Evolutionary conservation across 225 moss, liverwort and hornwort genomes (phyloP).

Genomic region (Sphagnum tenellum): DNA sequence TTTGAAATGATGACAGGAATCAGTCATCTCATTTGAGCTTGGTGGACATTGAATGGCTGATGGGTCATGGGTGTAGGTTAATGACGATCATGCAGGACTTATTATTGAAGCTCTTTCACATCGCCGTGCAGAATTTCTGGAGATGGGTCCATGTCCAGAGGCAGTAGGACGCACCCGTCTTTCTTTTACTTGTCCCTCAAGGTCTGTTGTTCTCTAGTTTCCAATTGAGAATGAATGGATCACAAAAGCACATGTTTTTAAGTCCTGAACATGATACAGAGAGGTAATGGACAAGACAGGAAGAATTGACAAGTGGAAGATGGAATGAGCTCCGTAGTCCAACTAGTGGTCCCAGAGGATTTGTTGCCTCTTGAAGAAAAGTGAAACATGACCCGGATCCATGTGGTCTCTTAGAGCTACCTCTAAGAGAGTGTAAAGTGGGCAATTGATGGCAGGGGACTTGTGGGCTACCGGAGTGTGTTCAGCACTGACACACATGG

Average conservation of each 20-base stretch:
- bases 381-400: no score
- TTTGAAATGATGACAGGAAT: background rate
- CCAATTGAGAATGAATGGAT: no score
- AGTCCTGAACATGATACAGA: no score
- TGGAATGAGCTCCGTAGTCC: no score
- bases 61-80: constrained; percentile 16
- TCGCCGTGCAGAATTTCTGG: constrained; percentile 82
- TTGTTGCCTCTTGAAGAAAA: no score
- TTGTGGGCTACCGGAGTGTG: constrained; percentile 91
- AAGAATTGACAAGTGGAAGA: no score
- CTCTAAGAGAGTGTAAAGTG: background rate
- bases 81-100: constrained; percentile 89
- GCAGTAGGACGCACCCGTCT: constrained; percentile 79
- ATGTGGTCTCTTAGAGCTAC: background rate
- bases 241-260: no score
- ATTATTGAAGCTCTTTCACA: constrained; percentile 92
- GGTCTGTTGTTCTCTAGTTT: constrained; percentile 8
- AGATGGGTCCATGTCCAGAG: constrained; percentile 95
- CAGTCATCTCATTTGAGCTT: background rate
- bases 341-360: no score
- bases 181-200: constrained; percentile 82
- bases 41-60: background rate
- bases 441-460: constrained; percentile 36
- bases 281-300: no score
- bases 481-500: constrained; percentile 95